These are phyloP conservation scores for Apiotrichum mycotoxinovorans DNA, from an alignment of 1,284 basidiomycete genomes.

Conservation along the genomic window DNA sequence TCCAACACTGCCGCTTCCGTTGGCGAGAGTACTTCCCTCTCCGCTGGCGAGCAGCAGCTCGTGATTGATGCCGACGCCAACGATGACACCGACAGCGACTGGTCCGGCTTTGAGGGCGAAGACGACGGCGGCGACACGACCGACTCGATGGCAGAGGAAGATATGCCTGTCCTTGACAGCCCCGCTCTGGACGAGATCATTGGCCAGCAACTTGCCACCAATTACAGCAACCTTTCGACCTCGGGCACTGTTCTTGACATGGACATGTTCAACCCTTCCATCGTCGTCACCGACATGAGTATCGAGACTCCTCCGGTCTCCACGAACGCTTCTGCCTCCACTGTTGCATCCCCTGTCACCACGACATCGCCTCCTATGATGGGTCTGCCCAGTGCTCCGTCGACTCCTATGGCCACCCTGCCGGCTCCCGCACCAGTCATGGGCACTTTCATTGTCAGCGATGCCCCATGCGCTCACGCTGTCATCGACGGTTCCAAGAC, in stretches of 20 bases:
- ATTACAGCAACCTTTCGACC: slow-evolving; percentile 1
- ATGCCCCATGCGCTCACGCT: slow-evolving; percentile 41
- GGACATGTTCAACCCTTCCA: slow-evolving; percentile 18
- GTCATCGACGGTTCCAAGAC: slow-evolving; percentile 44
- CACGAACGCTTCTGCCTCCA: slow-evolving; percentile 17
- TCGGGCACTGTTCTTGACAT: neutral
- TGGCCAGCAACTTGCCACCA: slow-evolving; percentile 23
- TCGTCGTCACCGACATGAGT: slow-evolving; percentile 26
- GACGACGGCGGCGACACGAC: slow-evolving; percentile 46
- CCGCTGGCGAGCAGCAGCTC: slow-evolving; percentile 33
- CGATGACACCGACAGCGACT: slow-evolving; percentile 28
- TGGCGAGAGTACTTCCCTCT: slow-evolving; percentile 33
- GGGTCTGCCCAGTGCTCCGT: neutral
- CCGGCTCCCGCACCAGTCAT: slow-evolving; percentile 25
- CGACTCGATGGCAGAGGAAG: slow-evolving; percentile 48
- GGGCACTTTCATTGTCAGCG: slow-evolving; percentile 41
- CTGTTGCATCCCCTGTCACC: slow-evolving; percentile 1
- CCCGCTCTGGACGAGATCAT: slow-evolving; percentile 42
- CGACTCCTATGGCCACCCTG: neutral
- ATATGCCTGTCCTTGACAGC: slow-evolving; percentile 47
- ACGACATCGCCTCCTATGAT: neutral
- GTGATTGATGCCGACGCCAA: slow-evolving; percentile 44
- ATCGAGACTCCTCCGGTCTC: slow-evolving; percentile 26
- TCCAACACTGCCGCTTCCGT: slow-evolving; percentile 32
- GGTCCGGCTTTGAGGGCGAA: slow-evolving; percentile 35